Evolutionary conservation across 495 filamentous ascomycete genomes (phyloP), one percentile per base, ranked within the genome.

Genomic region (Aspergillus bridgeri): DNA sequence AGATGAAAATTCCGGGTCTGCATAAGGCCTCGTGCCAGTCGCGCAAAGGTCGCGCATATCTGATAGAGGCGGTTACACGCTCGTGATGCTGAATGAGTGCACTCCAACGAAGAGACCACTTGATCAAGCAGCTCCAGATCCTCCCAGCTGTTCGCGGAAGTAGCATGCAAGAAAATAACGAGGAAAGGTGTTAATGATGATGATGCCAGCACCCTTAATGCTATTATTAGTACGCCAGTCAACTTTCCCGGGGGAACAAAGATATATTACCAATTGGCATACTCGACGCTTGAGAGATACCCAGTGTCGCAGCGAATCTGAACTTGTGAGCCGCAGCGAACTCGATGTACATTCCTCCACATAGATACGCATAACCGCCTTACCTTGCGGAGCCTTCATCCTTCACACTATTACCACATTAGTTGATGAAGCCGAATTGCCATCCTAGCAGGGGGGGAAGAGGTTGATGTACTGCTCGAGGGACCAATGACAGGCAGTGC

Each of bases 371-470:
- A 8, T 18, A 52, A 20, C 11, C 19, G 3, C 15, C 3, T 45
- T 46, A 46, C 50, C 50, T 59, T 59, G 42, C 56, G 56, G 24
- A 53, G 18, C 23, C 20, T 53, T 21, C 56, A 53, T 8, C 42
- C 56, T 27, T 59, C 50, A 29, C 56, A 59, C 56, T 59, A 42
- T 33, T 6, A n/a, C 44, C n/a, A 46, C 44, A 11, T 46, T 46
- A 33, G 29, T 9, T n/a, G 18, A 46, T 11, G 44, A 6, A 19
- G 21, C 2, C 44, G 21, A n/a, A n/a, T 13, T n/a, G 49, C 17
- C 23, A 24, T 25, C 3, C 17, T 18, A 11, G 19, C 48, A 33
- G 15, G 21, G 6, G 18, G 8, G 3, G 3, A 43, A 3, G 29
- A 17, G 18, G 42, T 4, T 19, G 27, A 17, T 50, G 9, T 48